phyloP scores from a whole-genome alignment of 352 stramenopile genomes.

The Phytophthora multivora region DNA sequence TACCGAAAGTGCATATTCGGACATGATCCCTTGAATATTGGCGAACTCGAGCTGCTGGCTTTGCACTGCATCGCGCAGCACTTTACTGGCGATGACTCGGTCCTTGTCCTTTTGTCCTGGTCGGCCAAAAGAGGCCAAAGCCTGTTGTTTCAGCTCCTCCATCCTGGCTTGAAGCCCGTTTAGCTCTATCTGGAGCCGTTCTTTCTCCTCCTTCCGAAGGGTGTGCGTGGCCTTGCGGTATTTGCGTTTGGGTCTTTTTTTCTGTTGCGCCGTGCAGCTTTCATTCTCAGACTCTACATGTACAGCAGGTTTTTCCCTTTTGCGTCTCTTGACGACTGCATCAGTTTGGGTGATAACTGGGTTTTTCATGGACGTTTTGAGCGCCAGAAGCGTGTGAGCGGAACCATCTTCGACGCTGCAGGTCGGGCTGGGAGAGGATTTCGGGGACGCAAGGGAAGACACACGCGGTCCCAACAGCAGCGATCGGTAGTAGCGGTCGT shows the following conservation, averaged over 20 bases:
- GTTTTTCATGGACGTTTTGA: slow-evolving; percentile 24
- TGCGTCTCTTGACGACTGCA: slow-evolving; percentile 9
- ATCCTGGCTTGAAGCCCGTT: slow-evolving; percentile 22
- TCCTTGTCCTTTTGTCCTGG: slow-evolving; percentile 31
- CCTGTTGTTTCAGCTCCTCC: slow-evolving; percentile 33
- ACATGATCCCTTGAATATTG: slow-evolving; percentile 48
- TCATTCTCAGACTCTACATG: slow-evolving; percentile 7
- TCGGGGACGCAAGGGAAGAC: slow-evolving; percentile 1
- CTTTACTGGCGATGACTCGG: slow-evolving; percentile 33
- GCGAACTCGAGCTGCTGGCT: slow-evolving; percentile 41
- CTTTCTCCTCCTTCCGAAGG: slow-evolving; percentile 44
- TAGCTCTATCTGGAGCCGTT: slow-evolving; percentile 31
- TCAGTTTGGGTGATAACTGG: slow-evolving; percentile 13
- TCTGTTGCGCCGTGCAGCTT: not conserved
- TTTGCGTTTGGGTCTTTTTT: slow-evolving; percentile 25
- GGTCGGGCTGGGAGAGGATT: slow-evolving; percentile 1
- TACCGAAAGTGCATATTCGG: slow-evolving; percentile 45
- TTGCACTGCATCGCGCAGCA: slow-evolving; percentile 42
- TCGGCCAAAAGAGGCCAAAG: slow-evolving; percentile 22
- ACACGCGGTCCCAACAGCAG: slow-evolving; percentile 25
- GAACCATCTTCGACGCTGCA: slow-evolving; percentile 17
- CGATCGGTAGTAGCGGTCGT: slow-evolving; percentile 38
- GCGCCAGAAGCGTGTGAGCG: slow-evolving; percentile 25
- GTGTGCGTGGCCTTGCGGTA: slow-evolving; percentile 46
- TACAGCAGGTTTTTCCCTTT: slow-evolving; percentile 6